Evolutionary conservation across 768 basidiomycete species (phyloP), one percentile per base, ranked within the genome.

Genomic region (Terana coerulea): DNA sequence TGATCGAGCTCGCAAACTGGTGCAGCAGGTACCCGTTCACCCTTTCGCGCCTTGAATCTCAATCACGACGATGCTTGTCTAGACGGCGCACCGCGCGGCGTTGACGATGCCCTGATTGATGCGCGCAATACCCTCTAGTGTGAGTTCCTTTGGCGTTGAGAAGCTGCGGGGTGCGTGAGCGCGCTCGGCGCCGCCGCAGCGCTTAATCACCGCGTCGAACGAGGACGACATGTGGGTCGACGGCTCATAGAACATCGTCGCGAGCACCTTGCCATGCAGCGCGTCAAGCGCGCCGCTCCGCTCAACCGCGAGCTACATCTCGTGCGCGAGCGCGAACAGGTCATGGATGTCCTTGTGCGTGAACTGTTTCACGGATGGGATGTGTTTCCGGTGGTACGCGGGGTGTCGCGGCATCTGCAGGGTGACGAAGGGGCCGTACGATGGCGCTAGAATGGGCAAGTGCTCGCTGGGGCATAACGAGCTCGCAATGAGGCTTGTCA

Each of bases 191-290:
- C 97, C 97, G 24, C 97, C 97, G 61, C 93, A 93, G 44, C 97
- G 83, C 68, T 97, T 95, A 95, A 98, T 99, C 10, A 95, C 97
- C 2, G 95, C 88, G 65, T 99, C 95, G 62, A 99, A 99, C 8
- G 95, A 98, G 3, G 88, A 79, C 55, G 91, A 93, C 3, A 97
- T 99, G 29, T 95, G 80, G 2, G 97, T 99, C 2, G 94, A 97
- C 1, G 95, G 91, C 67, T 99, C 97, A 67, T 93, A 99, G 77
- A 99, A 99, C 31, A 95, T 67, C 19, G 85, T 94, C 64, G 88
- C 92, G 5, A 99, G 78, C 1, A 99, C 86, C 54, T 87, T 90
- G 31, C 95, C 95, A 57, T 86, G 89, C 39, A 98, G 76, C 52
- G 97, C 82, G 59, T 98, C 93, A 49, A 98, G 75, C 0, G 80